Evolutionary conservation across 2,329 filamentous ascomycete species (phyloP), one percentile per base, ranked within the genome.

Genomic region (Chaetomiaceae sp.): DNA sequence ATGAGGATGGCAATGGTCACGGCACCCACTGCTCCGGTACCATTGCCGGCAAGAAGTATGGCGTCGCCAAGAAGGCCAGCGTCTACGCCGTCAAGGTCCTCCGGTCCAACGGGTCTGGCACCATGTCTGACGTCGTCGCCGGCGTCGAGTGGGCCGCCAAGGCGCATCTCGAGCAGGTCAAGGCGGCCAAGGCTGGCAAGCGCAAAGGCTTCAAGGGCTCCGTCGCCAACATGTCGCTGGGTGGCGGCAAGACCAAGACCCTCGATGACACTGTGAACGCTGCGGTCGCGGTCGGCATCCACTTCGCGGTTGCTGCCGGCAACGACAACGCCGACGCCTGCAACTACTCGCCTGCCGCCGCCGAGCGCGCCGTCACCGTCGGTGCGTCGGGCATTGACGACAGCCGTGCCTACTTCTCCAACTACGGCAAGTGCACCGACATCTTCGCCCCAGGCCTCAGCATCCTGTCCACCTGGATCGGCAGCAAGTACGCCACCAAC

Each of bases 391-490:
- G 88, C 59, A 81, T 98, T 50, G 81, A 85, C 62, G 93, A 98
- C 66, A 88, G 88, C 77, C 91, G 93, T 72, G 93, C 93, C 56
- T 98, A 97, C 81, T 98, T 98, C 83, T 98, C 94, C 81, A 98
- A 98, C 86, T 97, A 84, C 70, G 93, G 93, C 69, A 93, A 91
- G 79, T 98, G 93, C 81, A 95, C 91, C 68, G 93, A 98, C 72
- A 95, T 98, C 78, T 98, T 98, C 63, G 93, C 90, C 54, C 93
- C 93, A 51, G 93, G 93, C 64, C 79, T 96, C 62, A 95, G 89
- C 83, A 95, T 98, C 62, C 81, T 88, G 61, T 98, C 93, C 56
- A 97, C 93, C 68, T 98, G 93, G 93, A 95, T 95, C 62, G 93
- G 94, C 66, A 91, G 85, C 81, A 86, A 93, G 71, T 84, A 91